Evolutionary conservation across 805 yeast species (phyloP).

Genomic region (Candida stauntonica): DNA sequence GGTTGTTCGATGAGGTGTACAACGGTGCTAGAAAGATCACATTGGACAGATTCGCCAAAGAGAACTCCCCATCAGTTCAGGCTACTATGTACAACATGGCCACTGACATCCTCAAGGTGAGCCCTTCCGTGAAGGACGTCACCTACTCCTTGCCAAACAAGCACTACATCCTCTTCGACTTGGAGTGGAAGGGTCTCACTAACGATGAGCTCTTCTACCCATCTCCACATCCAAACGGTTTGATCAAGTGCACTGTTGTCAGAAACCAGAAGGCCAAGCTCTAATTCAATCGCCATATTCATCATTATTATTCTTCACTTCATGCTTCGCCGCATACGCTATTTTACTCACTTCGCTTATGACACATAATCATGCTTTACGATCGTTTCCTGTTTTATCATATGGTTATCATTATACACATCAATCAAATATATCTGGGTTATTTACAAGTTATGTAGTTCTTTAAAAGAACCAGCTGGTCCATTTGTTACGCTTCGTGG

Average conservation of each 20-base stretch:
- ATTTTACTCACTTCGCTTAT: not conserved
- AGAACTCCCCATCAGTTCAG: constrained; percentile 91
- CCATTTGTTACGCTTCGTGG: constrained; percentile 52
- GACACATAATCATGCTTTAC: too few species aligned
- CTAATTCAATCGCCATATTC: too few species aligned
- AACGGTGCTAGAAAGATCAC: constrained; percentile 63
- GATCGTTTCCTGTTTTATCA: too few species aligned
- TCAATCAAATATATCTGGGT: not conserved
- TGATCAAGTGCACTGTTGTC: constrained; percentile 82
- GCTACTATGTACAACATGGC: constrained; percentile 96
- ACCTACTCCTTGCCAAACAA: constrained; percentile 83
- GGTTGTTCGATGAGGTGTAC: constrained; percentile 62
- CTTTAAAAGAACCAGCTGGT: constrained; percentile 50
- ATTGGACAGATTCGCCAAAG: constrained; percentile 72
- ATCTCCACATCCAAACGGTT: constrained; percentile 87
- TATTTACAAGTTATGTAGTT: not conserved
- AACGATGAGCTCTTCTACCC: constrained; percentile 87
- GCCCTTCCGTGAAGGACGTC: constrained; percentile 57
- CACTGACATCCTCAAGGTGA: constrained; percentile 57
- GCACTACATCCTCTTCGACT: constrained; percentile 79
- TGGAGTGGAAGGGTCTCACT: constrained; percentile 78
- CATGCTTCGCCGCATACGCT: not conserved
- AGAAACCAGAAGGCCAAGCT: constrained; percentile 58
- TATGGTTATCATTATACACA: not conserved
- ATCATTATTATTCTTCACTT: too few species aligned